Evolutionary conservation across 1,284 basidiomycete species (phyloP), one percentile per base, ranked within the genome.

Genomic region (Meripilus lineatus): DNA sequence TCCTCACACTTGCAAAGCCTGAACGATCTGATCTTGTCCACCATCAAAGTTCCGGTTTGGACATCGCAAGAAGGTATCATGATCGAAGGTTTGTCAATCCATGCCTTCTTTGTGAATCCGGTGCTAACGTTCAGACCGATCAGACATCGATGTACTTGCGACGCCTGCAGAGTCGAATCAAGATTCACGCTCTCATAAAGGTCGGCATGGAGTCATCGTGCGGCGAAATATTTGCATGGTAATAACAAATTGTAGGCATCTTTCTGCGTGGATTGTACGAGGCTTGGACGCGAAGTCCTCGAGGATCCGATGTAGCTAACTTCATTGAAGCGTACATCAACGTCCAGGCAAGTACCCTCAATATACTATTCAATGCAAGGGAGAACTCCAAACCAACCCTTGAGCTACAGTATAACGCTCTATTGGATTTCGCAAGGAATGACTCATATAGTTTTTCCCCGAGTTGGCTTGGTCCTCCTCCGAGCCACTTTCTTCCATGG

Each of bases 391-490:
- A 17, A 7, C 18, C 32, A 8, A 17, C 23, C 15, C 11, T 40
- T 5, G 7, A 11, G 13, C 11, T n/a, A 18, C 35, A 48, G 46
- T 48, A 32, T 32, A 48, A 48, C 34, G 46, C 46, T 4, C 26
- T 48, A 17, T 22, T 33, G 10, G 42, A 48, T n/a, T 28, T 30
- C 17, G 46, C 46, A 3, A 18, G 14, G 13, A 40, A 22, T 17
- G 32, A 48, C 23, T 26, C 14, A 3, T 48, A 44, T 33, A n/a
- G n/a, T n/a, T n/a, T n/a, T n/a, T 44, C 46, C 14, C 21, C 46
- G 4, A 22, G 25, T 10, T 48, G 46, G 46, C 18, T 44, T 5
- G 46, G 46, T 8, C 46, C 46, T n/a, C 25, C 46, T 10, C 21
- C 22, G 4, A 13, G 26, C 11, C 11, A 22, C 4, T 10, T 44